Percentiles rank a stretch among this genome's conserved stretches.
Evolutionary conservation across 192 early-diverging fungal species (phyloP).

Genomic region (Neocallimastix lanati): DNA sequence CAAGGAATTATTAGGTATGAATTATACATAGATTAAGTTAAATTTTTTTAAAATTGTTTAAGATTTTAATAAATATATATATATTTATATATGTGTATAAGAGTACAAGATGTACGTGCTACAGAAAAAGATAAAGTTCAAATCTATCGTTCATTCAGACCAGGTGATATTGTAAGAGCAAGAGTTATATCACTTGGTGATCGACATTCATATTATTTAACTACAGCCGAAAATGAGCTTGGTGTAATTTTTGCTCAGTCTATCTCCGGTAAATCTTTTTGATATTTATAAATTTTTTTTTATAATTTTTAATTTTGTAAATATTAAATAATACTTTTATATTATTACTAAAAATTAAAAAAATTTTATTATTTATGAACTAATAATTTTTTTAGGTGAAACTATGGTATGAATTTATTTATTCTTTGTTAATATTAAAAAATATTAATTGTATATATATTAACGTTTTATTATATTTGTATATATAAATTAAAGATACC

Average conservation of each 20-base stretch:
- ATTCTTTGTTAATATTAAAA: slow-evolving; percentile 40
- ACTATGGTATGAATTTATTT: not conserved
- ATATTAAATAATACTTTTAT: no score
- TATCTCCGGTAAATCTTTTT: not conserved
- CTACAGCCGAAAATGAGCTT: slow-evolving; percentile 80
- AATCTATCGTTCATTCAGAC: slow-evolving; percentile 75
- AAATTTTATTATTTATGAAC: no score
- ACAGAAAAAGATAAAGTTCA: slow-evolving; percentile 89
- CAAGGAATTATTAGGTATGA: slow-evolving; percentile 59
- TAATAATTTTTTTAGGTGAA: not conserved
- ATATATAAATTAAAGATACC: slow-evolving; percentile 69
- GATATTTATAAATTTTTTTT: no score
- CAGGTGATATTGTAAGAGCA: slow-evolving; percentile 76
- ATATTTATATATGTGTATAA: not conserved
- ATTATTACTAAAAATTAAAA: no score
- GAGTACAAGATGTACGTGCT: slow-evolving; percentile 80
- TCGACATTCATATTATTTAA: slow-evolving; percentile 69
- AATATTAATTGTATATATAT: not conserved
- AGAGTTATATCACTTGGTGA: slow-evolving; percentile 81
- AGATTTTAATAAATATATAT: no score
- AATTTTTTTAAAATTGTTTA: no score
- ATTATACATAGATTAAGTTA: no score
- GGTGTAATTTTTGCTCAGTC: slow-evolving; percentile 62
- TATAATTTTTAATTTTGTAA: no score
- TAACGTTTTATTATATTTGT: not conserved